phyloP scores from a whole-genome alignment of 805 yeast genomes.

The Zygotorulaspora danielsina region DNA sequence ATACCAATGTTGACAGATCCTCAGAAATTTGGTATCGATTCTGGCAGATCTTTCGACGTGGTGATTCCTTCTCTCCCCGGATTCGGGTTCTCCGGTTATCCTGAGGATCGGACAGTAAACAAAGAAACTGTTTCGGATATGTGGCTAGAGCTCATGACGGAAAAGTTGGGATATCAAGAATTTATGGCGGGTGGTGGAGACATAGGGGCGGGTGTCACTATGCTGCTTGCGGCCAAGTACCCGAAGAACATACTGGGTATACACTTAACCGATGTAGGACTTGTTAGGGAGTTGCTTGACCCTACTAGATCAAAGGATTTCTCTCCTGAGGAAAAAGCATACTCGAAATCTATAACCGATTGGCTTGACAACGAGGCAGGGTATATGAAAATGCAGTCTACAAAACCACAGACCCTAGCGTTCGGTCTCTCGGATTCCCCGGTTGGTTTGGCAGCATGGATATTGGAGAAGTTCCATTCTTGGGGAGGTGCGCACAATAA shows the following conservation, averaged over 20 bases:
- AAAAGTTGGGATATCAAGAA: not conserved
- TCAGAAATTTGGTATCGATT: too few relatives aligned
- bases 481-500: too few relatives aligned
- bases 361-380: slow-evolving; percentile 2
- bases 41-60: not conserved
- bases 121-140: slow-evolving; percentile 1
- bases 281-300: not conserved
- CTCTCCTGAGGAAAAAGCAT: not conserved
- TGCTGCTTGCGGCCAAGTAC: not conserved
- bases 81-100: not conserved
- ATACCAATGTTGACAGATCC: too few relatives aligned
- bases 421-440: slow-evolving; percentile 1
- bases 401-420: slow-evolving; percentile 1
- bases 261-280: not conserved
- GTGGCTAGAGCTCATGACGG: slow-evolving; percentile 1
- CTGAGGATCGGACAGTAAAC: not conserved
- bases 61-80: not conserved
- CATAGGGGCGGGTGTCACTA: slow-evolving; percentile 1
- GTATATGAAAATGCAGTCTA: not conserved
- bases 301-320: not conserved
- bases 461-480: too few relatives aligned
- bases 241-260: not conserved
- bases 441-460: too few relatives aligned
- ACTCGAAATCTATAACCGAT: not conserved
- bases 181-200: slow-evolving; percentile 1